Evolutionary conservation across 257 asterid genomes (phyloP).

Genomic region (Craterostigma plantagineum): DNA sequence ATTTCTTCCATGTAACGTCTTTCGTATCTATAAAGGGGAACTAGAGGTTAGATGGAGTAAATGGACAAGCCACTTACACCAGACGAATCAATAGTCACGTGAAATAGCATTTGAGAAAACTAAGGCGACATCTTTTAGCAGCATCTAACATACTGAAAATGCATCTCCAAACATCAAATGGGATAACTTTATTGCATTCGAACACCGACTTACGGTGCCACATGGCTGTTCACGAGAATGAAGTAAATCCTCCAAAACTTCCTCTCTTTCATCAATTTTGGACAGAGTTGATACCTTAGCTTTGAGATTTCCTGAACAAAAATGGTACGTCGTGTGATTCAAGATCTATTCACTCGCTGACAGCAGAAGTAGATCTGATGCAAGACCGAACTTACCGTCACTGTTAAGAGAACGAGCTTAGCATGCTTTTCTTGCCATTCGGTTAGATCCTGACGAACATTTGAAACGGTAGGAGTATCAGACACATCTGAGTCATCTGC

Average conservation of each 20-base stretch:
- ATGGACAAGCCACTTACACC: too few species aligned
- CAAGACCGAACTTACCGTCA: conserved; percentile 39
- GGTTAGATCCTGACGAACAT: conserved; percentile 83
- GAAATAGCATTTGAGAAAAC: not conserved
- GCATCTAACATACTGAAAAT: not conserved
- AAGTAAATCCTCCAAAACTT: conserved; percentile 94
- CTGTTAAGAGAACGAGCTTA: conserved; percentile 64
- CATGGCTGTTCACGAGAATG: conserved; percentile 63
- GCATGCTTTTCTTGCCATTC: conserved; percentile 94
- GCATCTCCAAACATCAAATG: conserved; percentile 4
- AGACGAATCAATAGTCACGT: too few species aligned
- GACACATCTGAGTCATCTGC: conserved; percentile 71
- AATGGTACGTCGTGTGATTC: not conserved
- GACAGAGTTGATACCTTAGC: conserved; percentile 73
- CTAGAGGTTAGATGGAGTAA: conserved; percentile 10
- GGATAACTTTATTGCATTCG: conserved; percentile 2
- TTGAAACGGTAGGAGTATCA: conserved; percentile 61
- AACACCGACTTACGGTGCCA: conserved; percentile 51
- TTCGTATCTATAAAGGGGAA: conserved; percentile 39
- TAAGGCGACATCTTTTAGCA: not conserved
- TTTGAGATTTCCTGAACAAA: conserved; percentile 62
- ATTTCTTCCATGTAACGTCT: conserved; percentile 43
- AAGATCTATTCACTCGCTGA: too few species aligned
- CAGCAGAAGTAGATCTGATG: not conserved
- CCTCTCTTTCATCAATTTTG: conserved; percentile 80